Conservation (phyloP, 352 stramenopile species). For the Blastocystis sp. region DNA sequence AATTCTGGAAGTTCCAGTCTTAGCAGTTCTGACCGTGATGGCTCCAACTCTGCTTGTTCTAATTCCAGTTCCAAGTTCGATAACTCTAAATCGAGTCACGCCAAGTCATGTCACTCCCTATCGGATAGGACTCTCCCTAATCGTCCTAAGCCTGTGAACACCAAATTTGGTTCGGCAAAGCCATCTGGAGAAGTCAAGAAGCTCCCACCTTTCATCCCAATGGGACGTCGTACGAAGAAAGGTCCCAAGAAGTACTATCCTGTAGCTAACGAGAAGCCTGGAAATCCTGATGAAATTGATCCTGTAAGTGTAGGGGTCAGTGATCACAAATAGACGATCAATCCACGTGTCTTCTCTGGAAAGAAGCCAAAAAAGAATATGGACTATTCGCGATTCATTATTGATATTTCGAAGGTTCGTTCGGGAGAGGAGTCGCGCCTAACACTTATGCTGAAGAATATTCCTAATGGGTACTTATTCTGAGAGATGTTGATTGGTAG, state of each 20-base stretch:
- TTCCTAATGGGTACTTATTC: constrained; percentile 95
- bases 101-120: too few relatives aligned
- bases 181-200: not conserved
- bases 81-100: too few relatives aligned
- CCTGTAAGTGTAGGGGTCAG: not conserved
- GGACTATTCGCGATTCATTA: constrained; percentile 56
- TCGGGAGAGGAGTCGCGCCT: constrained; percentile 84
- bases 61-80: too few relatives aligned
- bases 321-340: constrained; percentile 44
- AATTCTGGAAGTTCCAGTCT: too few relatives aligned
- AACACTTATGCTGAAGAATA: constrained; percentile 99
- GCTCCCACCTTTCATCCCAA: not conserved
- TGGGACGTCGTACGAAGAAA: not conserved
- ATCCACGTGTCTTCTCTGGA: constrained; percentile 54
- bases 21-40: too few relatives aligned
- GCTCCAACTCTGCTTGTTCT: too few relatives aligned
- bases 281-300: constrained; percentile 65
- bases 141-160: too few relatives aligned
- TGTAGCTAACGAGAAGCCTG: not conserved
- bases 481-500: not conserved
- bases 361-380: constrained; percentile 66
- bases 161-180: too few relatives aligned
- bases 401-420: constrained; percentile 31
- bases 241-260: not conserved
- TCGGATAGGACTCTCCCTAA: too few relatives aligned